A percentile compares a stretch with the other conserved stretches of the same genome.
Conservation (phyloP, 495 filamentous ascomycete species). For the Penicillium taxi region DNA sequence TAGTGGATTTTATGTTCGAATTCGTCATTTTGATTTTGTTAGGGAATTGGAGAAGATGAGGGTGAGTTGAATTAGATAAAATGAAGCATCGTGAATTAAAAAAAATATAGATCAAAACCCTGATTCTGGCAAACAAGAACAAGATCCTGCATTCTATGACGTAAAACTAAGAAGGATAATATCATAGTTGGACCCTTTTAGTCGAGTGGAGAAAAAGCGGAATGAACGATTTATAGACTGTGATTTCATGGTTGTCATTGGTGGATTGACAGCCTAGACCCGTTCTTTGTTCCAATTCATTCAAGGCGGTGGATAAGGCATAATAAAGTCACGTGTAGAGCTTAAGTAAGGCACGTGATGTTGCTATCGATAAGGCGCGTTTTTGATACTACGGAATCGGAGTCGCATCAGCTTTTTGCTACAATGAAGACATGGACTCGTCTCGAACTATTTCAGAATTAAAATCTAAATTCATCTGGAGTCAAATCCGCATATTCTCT, state of each 20-base stretch:
- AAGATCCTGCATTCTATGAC: constrained; percentile 15
- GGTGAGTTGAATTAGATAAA: neutral
- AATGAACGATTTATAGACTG: no score
- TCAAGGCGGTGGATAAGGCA: no score
- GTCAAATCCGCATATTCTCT: constrained; percentile 55
- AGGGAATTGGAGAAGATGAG: neutral
- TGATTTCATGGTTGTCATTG: no score
- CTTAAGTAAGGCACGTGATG: no score
- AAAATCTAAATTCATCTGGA: constrained; percentile 56
- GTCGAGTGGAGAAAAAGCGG: no score
- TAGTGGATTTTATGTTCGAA: constrained; percentile 9
- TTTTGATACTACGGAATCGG: no score
- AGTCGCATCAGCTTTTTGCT: no score
- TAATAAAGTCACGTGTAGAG: no score
- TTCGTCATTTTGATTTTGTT: constrained; percentile 14
- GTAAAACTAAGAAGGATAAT: constrained; percentile 8
- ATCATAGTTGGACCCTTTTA: constrained; percentile 19
- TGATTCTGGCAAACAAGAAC: constrained; percentile 19
- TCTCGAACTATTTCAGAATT: constrained; percentile 48
- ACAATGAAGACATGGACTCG: constrained; percentile 33
- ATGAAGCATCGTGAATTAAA: neutral
- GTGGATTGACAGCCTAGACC: no score
- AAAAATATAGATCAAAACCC: neutral
- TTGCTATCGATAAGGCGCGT: no score
- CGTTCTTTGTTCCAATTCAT: no score